Conservation (phyloP, 192 early-diverging fungal species). For the Dispira simplex region DNA sequence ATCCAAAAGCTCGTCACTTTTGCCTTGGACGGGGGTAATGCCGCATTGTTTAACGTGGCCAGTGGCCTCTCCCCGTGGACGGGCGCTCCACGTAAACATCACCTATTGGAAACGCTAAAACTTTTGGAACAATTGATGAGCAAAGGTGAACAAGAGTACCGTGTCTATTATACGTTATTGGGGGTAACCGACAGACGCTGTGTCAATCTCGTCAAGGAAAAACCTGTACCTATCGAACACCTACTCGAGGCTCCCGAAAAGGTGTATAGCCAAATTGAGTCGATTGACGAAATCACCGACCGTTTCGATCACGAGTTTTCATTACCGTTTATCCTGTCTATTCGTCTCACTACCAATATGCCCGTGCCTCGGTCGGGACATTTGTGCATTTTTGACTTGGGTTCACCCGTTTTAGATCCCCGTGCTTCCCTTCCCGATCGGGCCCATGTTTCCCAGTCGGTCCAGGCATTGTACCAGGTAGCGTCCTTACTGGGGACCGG, state of each 20-base stretch:
- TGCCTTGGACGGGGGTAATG: slow-evolving; percentile 8
- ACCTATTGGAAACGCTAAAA: background rate
- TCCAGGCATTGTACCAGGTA: background rate
- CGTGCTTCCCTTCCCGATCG: too few species aligned
- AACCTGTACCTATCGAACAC: background rate
- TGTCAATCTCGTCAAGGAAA: slow-evolving; percentile 4
- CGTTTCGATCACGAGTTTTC: slow-evolving; percentile 1
- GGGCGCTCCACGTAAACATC: background rate
- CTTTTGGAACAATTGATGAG: background rate
- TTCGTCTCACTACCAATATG: background rate
- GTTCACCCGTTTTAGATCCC: background rate
- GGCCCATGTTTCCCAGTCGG: background rate
- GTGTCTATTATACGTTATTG: background rate
- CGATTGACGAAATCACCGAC: background rate
- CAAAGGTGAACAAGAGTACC: background rate
- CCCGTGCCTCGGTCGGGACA: slow-evolving; percentile 1
- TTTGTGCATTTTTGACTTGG: slow-evolving; percentile 6
- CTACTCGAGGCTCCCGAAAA: background rate
- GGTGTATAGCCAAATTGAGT: background rate
- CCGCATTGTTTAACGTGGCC: background rate
- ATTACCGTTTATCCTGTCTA: slow-evolving; percentile 5
- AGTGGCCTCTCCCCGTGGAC: background rate
- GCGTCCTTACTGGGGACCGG: background rate
- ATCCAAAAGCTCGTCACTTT: background rate
- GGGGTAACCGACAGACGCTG: slow-evolving; percentile 11